Evolutionary conservation across 2,329 filamentous ascomycete species (phyloP).

Genomic region (Grosmannia penicillata): DNA sequence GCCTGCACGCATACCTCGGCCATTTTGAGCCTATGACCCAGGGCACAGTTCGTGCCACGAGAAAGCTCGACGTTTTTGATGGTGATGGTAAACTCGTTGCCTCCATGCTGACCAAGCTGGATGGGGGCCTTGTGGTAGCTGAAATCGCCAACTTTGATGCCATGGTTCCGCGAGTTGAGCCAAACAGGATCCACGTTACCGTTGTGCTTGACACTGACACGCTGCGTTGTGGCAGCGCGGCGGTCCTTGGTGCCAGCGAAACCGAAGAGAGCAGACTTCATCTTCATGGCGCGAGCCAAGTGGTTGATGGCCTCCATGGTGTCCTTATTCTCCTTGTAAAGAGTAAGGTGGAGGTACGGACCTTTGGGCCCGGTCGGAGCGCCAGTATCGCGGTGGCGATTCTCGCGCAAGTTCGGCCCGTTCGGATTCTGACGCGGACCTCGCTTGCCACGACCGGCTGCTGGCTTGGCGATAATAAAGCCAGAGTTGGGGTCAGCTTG

Average conservation of each 20-base stretch:
- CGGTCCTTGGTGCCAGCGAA: slow-evolving; percentile 83
- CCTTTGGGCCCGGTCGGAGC: slow-evolving; percentile 1
- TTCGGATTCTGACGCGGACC: slow-evolving; percentile 10
- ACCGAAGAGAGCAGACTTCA: slow-evolving; percentile 59
- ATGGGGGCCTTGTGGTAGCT: slow-evolving; percentile 58
- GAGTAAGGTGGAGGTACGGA: slow-evolving; percentile 72
- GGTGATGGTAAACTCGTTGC: slow-evolving; percentile 89
- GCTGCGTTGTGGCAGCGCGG: slow-evolving; percentile 71
- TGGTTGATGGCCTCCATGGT: slow-evolving; percentile 82
- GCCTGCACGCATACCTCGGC: slow-evolving; percentile 34
- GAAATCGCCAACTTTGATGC: slow-evolving; percentile 63
- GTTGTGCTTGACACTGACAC: slow-evolving; percentile 48
- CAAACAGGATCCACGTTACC: slow-evolving; percentile 44
- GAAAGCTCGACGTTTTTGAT: slow-evolving; percentile 67
- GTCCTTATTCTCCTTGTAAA: slow-evolving; percentile 95
- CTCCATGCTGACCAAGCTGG: slow-evolving; percentile 67
- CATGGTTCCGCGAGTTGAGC: slow-evolving; percentile 49
- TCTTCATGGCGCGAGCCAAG: slow-evolving; percentile 57
- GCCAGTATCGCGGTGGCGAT: slow-evolving; percentile 7
- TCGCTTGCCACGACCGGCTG: slow-evolving; percentile 3
- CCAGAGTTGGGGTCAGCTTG: slow-evolving; percentile 37
- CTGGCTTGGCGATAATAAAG: slow-evolving; percentile 43
- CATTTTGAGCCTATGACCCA: slow-evolving; percentile 30
- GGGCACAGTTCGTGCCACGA: slow-evolving; percentile 25
- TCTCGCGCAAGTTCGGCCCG: slow-evolving; percentile 1